Conservation (phyloP, 768 basidiomycete genomes). For the Filobasidium floriforme region DNA sequence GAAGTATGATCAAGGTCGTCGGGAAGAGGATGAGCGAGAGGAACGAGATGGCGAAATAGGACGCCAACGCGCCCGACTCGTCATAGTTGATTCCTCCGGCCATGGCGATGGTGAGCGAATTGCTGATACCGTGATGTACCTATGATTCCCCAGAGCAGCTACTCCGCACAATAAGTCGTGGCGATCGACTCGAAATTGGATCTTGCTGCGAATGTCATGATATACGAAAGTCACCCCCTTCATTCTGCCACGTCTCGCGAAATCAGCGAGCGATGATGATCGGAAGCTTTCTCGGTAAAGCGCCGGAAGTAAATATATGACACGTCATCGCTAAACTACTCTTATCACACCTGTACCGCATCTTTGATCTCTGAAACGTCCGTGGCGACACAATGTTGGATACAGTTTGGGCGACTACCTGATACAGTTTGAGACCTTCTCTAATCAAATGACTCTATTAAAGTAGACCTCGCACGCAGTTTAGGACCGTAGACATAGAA, state of each 20-base stretch:
- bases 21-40: slow-evolving; percentile 77
- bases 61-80: slow-evolving; percentile 43
- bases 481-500: slow-evolving; percentile 20
- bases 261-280: neutral
- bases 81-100: slow-evolving; percentile 45
- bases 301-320: neutral
- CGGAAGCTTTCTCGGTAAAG: neutral
- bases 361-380: neutral
- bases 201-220: too few species aligned
- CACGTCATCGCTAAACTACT: neutral
- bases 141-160: too few species aligned
- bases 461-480: slow-evolving; percentile 15
- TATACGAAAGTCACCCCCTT: too few species aligned
- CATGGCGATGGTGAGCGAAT: neutral
- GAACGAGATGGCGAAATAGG: slow-evolving; percentile 83
- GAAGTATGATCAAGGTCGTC: slow-evolving; percentile 52
- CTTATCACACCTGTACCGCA: neutral
- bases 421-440: neutral
- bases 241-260: neutral
- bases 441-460: slow-evolving; percentile 13
- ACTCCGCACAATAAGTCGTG: too few species aligned
- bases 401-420: neutral
- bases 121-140: too few species aligned
- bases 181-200: too few species aligned
- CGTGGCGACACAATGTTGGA: neutral